Percentiles rank a stretch among this genome's conserved stretches.
Evolutionary conservation across 2,329 filamentous ascomycete genomes (phyloP).

Genomic region (Pseudocercospora cruenta): DNA sequence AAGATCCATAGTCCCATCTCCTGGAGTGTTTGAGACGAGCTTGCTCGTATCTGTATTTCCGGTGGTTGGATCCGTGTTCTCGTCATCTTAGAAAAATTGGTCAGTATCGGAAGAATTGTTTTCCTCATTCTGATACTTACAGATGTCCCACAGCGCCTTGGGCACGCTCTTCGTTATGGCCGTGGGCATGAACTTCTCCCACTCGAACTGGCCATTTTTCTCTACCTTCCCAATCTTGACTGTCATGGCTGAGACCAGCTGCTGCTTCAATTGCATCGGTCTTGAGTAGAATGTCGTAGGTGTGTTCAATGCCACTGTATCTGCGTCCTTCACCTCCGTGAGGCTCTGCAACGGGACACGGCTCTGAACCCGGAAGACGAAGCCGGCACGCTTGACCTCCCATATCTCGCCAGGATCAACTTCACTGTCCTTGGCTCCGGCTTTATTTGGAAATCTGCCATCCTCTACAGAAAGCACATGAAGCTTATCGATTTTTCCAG

Average conservation of each 20-base stretch:
- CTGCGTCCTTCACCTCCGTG: background rate
- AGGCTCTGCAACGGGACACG: background rate
- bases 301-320: background rate
- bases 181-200: background rate
- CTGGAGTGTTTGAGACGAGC: background rate
- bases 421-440: conserved; percentile 5
- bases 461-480: conserved; percentile 14
- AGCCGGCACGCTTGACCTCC: conserved; percentile 9
- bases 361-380: conserved; percentile 2
- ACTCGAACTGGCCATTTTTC: background rate
- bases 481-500: conserved; percentile 2
- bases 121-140: background rate
- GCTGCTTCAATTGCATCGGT: background rate
- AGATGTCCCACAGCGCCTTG: background rate
- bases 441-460: conserved; percentile 10
- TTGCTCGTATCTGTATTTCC: background rate
- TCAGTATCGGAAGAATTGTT: background rate
- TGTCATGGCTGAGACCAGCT: background rate
- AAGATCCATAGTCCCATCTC: background rate
- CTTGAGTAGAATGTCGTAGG: background rate
- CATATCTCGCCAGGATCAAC: conserved; percentile 5
- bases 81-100: background rate
- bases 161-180: background rate
- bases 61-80: background rate
- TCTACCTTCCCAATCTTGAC: background rate